Percentiles rank a stretch among this genome's conserved stretches.
Conservation (phyloP, 306 rosid genomes). For the Corylus avellana region DNA sequence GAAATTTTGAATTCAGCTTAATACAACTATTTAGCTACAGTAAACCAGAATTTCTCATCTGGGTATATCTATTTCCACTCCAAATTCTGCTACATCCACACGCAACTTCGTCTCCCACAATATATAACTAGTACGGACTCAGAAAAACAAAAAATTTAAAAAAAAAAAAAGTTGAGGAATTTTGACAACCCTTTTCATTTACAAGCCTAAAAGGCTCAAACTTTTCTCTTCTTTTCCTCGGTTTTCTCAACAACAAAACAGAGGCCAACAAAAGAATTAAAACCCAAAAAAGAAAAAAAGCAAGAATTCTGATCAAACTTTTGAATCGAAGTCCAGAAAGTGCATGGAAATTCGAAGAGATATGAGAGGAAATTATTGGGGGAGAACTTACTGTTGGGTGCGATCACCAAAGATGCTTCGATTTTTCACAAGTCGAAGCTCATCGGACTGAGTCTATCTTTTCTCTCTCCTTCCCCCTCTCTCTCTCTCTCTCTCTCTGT, state of each 20-base stretch:
- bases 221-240: not conserved
- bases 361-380: slow-evolving; percentile 5
- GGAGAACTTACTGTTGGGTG: slow-evolving; percentile 36
- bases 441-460: slow-evolving; percentile 44
- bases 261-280: slow-evolving; percentile 5
- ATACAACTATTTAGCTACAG: slow-evolving; percentile 3
- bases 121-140: not conserved
- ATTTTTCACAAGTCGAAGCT: slow-evolving; percentile 34
- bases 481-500: slow-evolving; percentile 30
- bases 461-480: slow-evolving; percentile 15
- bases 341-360: slow-evolving; percentile 15
- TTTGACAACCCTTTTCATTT: slow-evolving; percentile 9
- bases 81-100: slow-evolving; percentile 11
- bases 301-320: slow-evolving; percentile 18
- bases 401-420: slow-evolving; percentile 23
- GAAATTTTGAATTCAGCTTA: not conserved
- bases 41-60: slow-evolving; percentile 22
- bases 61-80: slow-evolving; percentile 5
- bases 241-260: slow-evolving; percentile 28
- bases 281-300: no score
- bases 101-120: not conserved
- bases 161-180: not conserved
- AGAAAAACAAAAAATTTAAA: not conserved
- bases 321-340: slow-evolving; percentile 7
- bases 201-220: slow-evolving; percentile 31